Conservation (phyloP, 495 filamentous ascomycete species). For the Oleoguttula mirabilis region DNA sequence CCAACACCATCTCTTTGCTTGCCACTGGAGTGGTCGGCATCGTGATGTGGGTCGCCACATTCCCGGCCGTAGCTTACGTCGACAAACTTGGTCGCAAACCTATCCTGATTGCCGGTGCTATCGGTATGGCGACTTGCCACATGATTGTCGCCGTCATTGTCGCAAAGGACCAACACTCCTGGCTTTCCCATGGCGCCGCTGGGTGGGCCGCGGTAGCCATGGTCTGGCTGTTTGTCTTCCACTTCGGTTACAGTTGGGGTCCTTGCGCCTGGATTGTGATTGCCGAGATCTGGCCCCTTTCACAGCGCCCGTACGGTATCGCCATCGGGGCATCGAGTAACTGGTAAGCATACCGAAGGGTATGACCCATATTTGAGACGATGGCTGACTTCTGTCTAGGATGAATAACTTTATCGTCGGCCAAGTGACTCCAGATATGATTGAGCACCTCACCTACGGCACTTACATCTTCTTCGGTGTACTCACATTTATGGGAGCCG, state of each 20-base stretch:
- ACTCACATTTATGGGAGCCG: slow-evolving; percentile 52
- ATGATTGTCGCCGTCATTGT: slow-evolving; percentile 67
- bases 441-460: slow-evolving; percentile 56
- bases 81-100: slow-evolving; percentile 32
- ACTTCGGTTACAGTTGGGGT: slow-evolving; percentile 70
- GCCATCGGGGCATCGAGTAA: slow-evolving; percentile 49
- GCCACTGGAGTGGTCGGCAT: slow-evolving; percentile 74
- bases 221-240: slow-evolving; percentile 72
- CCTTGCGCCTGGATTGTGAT: slow-evolving; percentile 53
- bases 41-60: slow-evolving; percentile 42
- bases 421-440: slow-evolving; percentile 66
- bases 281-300: slow-evolving; percentile 66
- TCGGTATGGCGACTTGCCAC: slow-evolving; percentile 36
- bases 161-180: slow-evolving; percentile 48
- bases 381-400: slow-evolving; percentile 33
- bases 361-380: neutral
- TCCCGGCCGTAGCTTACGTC: slow-evolving; percentile 53
- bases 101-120: slow-evolving; percentile 28
- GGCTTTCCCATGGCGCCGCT: slow-evolving; percentile 46
- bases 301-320: slow-evolving; percentile 61
- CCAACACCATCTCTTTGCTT: slow-evolving; percentile 54
- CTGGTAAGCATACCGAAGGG: slow-evolving; percentile 24
- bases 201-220: slow-evolving; percentile 71
- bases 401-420: slow-evolving; percentile 60
- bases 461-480: slow-evolving; percentile 72